A percentile compares a stretch with the other conserved stretches of the same genome.
Evolutionary conservation across 1,139 yeast species (phyloP).

Genomic region (Nematodospora anomalae): DNA sequence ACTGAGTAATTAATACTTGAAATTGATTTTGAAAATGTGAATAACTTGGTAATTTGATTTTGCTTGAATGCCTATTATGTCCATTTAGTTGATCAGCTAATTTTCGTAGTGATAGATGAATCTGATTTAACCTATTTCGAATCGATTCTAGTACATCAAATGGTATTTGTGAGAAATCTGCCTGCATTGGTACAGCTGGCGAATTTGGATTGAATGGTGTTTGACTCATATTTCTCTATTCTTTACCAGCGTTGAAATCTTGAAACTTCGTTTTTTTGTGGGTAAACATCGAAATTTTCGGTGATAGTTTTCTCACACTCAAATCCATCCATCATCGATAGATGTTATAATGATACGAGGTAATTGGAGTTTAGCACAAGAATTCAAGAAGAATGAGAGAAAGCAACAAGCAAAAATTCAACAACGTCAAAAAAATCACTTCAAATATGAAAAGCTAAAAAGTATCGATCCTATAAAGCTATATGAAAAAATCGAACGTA

Average conservation of each 20-base stretch:
- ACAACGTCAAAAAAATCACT: slow-evolving; percentile 38
- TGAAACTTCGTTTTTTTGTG: too few relatives aligned
- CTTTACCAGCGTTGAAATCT: too few relatives aligned
- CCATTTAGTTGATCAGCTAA: slow-evolving; percentile 44
- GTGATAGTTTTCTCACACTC: background rate
- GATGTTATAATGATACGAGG: slow-evolving; percentile 37
- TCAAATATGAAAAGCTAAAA: slow-evolving; percentile 26
- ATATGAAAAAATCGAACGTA: slow-evolving; percentile 28
- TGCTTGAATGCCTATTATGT: slow-evolving; percentile 40
- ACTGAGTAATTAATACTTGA: slow-evolving; percentile 78
- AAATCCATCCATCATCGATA: background rate
- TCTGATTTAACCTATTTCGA: slow-evolving; percentile 45
- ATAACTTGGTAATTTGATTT: slow-evolving; percentile 41
- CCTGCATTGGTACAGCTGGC: slow-evolving; percentile 8
- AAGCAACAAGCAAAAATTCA: slow-evolving; percentile 40
- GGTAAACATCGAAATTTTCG: background rate
- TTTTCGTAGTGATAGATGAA: slow-evolving; percentile 44
- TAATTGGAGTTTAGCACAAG: slow-evolving; percentile 45
- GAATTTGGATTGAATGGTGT: slow-evolving; percentile 14
- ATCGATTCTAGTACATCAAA: slow-evolving; percentile 44
- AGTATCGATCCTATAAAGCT: slow-evolving; percentile 36
- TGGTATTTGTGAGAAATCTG: slow-evolving; percentile 32
- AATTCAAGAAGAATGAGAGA: slow-evolving; percentile 39
- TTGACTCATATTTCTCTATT: slow-evolving; percentile 18
- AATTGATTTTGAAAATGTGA: slow-evolving; percentile 70